phyloP scores from a whole-genome alignment of 2,329 filamentous ascomycete genomes.

The Paramyrothecium roridum region DNA sequence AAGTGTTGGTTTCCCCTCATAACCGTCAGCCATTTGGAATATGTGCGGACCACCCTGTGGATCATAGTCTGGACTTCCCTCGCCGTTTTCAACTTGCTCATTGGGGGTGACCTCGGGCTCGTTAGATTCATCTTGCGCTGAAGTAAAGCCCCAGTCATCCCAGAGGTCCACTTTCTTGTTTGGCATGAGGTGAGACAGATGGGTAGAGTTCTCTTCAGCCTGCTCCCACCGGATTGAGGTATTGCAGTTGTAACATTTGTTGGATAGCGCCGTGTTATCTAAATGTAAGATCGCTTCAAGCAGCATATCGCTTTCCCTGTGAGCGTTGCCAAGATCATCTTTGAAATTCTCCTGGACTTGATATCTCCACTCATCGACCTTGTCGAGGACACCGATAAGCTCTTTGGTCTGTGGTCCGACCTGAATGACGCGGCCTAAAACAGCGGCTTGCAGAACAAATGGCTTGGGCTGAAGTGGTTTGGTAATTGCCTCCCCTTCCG shows the following conservation, averaged over 20 bases:
- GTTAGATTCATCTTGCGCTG: background rate
- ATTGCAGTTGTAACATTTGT: background rate
- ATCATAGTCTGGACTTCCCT: background rate
- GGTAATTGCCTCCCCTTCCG: background rate
- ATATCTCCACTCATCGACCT: conserved; percentile 5
- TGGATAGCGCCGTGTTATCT: background rate
- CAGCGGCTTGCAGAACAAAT: background rate
- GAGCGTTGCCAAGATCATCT: background rate
- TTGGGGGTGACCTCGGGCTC: background rate
- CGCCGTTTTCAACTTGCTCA: background rate
- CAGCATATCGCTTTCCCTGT: background rate
- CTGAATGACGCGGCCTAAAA: conserved; percentile 1
- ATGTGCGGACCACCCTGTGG: background rate
- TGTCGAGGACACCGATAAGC: conserved; percentile 3
- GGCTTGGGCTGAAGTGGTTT: background rate
- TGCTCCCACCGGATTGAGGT: background rate
- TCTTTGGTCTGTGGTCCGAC: conserved; percentile 3
- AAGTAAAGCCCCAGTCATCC: too few relatives aligned
- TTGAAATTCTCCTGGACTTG: conserved; percentile 1
- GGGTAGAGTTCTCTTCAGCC: too few relatives aligned
- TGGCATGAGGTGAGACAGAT: too few relatives aligned
- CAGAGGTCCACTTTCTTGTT: too few relatives aligned
- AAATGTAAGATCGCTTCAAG: background rate
- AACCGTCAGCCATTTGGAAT: background rate
- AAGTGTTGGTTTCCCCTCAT: background rate